phyloP scores from a whole-genome alignment of 2,329 filamentous ascomycete species.

The Fusarium longipes region DNA sequence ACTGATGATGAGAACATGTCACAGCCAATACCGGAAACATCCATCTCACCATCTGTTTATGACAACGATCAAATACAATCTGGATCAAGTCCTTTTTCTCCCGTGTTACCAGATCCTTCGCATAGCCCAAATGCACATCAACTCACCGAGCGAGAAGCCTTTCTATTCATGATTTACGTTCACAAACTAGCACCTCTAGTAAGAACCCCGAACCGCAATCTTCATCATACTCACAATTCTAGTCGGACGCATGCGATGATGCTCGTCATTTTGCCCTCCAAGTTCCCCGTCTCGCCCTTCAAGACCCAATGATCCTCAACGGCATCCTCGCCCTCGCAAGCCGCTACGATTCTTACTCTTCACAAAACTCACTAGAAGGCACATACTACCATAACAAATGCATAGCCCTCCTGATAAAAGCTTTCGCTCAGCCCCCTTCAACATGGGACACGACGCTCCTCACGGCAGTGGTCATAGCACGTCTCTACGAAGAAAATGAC shows the following conservation, averaged over 20 bases:
- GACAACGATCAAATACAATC: neutral
- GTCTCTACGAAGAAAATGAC: slow-evolving; percentile 5
- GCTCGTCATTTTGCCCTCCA: slow-evolving; percentile 6
- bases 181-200: neutral
- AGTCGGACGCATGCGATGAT: slow-evolving; percentile 8
- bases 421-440: neutral
- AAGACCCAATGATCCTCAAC: slow-evolving; percentile 11
- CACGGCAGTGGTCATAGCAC: neutral
- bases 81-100: neutral
- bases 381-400: slow-evolving; percentile 13
- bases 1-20: neutral
- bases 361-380: neutral
- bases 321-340: slow-evolving; percentile 6
- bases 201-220: neutral
- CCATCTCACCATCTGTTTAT: neutral
- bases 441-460: slow-evolving; percentile 10
- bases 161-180: slow-evolving; percentile 14
- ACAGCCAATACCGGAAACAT: neutral
- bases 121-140: neutral
- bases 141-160: neutral
- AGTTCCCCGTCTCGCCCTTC: neutral
- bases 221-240: neutral
- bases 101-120: neutral
- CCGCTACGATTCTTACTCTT: neutral
- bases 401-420: neutral